phyloP scores from a whole-genome alignment of 352 stramenopile genomes.

The Globisporangium recalcitrans region DNA sequence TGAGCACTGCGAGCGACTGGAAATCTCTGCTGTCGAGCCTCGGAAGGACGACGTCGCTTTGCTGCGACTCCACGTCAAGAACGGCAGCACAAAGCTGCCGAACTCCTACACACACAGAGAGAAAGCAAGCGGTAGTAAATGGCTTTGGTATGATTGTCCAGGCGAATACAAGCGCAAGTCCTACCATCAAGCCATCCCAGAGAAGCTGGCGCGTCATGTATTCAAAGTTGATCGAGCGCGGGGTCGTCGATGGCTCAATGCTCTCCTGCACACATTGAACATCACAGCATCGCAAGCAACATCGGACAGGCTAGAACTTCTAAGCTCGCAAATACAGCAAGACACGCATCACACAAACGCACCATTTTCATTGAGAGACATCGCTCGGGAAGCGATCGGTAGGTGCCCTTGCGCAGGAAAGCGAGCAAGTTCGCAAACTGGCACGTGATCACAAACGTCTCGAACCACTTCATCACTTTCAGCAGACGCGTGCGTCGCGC shows the following conservation, averaged over 20 bases:
- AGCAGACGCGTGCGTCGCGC: conserved; percentile 32
- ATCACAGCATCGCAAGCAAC: not conserved
- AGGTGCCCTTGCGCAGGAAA: conserved; percentile 68
- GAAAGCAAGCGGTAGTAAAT: not conserved
- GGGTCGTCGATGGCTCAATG: conserved; percentile 41
- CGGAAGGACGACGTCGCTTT: conserved; percentile 19
- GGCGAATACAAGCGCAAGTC: not conserved
- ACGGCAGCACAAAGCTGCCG: conserved; percentile 64
- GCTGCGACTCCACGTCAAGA: conserved; percentile 62
- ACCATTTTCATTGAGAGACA: conserved; percentile 71
- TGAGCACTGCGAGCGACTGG: conserved; percentile 37
- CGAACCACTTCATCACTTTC: conserved; percentile 60
- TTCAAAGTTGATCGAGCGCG: conserved; percentile 80
- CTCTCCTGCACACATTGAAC: conserved; percentile 31
- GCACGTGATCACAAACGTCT: conserved; percentile 58
- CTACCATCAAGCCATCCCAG: conserved; percentile 80
- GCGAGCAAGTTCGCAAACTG: conserved; percentile 69
- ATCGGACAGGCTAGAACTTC: not conserved
- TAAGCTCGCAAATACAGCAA: not conserved
- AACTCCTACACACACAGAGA: conserved; percentile 51
- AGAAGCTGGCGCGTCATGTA: conserved; percentile 84
- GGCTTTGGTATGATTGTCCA: no score
- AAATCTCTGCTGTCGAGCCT: conserved; percentile 3
- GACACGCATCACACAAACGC: not conserved
- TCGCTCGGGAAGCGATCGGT: conserved; percentile 68